phyloP scores from a whole-genome alignment of 306 rosid species.

The Dryas alaskensis region DNA sequence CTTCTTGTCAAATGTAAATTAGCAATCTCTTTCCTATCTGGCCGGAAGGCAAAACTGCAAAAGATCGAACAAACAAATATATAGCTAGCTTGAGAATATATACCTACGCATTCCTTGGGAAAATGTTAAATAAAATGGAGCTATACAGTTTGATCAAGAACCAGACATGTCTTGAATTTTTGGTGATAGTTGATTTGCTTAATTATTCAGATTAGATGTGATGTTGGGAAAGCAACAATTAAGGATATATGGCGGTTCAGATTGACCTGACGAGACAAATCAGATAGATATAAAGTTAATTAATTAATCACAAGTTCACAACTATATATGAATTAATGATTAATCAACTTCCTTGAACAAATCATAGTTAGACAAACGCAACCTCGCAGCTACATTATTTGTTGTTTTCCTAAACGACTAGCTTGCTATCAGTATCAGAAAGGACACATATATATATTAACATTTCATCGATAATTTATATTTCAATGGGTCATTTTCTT shows the following conservation, averaged over 20 bases:
- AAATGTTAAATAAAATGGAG: not conserved
- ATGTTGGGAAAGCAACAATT: not conserved
- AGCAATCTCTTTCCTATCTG: too few relatives aligned
- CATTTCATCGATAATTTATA: too few relatives aligned
- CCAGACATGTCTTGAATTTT: constrained; percentile 1
- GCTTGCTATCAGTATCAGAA: not conserved
- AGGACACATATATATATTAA: too few relatives aligned
- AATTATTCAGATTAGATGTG: not conserved
- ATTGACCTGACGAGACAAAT: not conserved
- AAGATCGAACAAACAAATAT: not conserved
- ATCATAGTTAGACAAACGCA: constrained; percentile 3
- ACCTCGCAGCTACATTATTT: not conserved
- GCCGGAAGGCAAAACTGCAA: too few relatives aligned
- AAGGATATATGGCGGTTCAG: not conserved
- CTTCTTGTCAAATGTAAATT: too few relatives aligned
- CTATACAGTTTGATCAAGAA: not conserved
- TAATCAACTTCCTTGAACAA: not conserved
- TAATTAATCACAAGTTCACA: not conserved
- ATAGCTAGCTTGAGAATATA: not conserved
- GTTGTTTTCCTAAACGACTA: constrained; percentile 22
- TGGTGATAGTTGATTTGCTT: not conserved
- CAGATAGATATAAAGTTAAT: too few relatives aligned
- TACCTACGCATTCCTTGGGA: not conserved
- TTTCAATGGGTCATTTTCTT: too few relatives aligned
- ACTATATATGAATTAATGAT: not conserved